Evolutionary conservation across 2,329 filamentous ascomycete species (phyloP).

Genomic region (Fusarium albosuccineum): DNA sequence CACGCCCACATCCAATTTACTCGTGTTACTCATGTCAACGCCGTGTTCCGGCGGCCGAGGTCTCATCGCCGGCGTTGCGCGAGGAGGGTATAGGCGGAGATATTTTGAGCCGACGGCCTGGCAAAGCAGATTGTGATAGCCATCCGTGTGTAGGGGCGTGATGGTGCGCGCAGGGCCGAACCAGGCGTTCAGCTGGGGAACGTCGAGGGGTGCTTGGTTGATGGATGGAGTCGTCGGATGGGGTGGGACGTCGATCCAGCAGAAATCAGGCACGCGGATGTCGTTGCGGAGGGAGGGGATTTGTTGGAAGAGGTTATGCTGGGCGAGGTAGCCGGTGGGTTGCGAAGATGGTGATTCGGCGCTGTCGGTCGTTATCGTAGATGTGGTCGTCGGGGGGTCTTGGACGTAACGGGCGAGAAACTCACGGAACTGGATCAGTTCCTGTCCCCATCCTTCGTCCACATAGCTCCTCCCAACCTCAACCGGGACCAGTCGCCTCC

Average conservation of each 20-base stretch:
- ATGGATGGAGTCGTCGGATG: constrained; percentile 57
- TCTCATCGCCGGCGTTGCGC: constrained; percentile 68
- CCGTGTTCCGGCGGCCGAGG: constrained; percentile 74
- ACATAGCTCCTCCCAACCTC: constrained; percentile 91
- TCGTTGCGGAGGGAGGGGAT: constrained; percentile 82
- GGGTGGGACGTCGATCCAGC: constrained; percentile 77
- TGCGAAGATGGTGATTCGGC: neutral
- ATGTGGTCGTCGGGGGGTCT: constrained; percentile 37
- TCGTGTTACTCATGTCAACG: constrained; percentile 95
- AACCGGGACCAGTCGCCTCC: constrained; percentile 84
- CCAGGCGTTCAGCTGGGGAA: constrained; percentile 89
- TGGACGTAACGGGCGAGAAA: constrained; percentile 76
- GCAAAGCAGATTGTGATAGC: constrained; percentile 90
- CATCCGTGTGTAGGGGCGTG: constrained; percentile 93
- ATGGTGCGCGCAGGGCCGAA: constrained; percentile 90
- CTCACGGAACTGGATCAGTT: constrained; percentile 78
- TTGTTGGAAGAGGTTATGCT: constrained; percentile 88
- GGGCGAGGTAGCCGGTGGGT: constrained; percentile 83
- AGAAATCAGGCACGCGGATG: constrained; percentile 85
- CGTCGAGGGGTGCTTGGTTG: constrained; percentile 59
- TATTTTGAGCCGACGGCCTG: constrained; percentile 95
- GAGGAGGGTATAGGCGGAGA: constrained; percentile 85
- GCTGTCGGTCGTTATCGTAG: neutral
- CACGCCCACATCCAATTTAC: constrained; percentile 79
- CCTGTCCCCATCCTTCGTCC: constrained; percentile 86